Evolutionary conservation across 345 rosid genomes (phyloP).

Genomic region (Arabidopsis arenosa): DNA sequence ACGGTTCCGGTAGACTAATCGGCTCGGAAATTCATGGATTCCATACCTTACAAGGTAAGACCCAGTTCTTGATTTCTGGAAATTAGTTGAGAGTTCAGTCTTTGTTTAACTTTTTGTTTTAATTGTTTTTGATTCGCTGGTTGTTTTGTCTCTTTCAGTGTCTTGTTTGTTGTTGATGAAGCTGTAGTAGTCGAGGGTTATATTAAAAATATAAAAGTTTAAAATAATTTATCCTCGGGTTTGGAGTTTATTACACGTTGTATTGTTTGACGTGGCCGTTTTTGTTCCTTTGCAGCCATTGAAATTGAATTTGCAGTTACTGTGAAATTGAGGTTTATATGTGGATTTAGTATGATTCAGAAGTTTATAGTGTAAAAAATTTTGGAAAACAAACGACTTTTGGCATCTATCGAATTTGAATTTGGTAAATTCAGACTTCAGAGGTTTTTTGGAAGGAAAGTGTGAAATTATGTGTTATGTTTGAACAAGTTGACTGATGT

Average conservation of each 20-base stretch:
- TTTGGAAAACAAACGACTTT: not conserved
- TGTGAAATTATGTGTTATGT: not conserved
- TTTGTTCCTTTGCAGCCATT: constrained; percentile 15
- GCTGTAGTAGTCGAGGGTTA: not conserved
- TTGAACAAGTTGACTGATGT: constrained; percentile 1
- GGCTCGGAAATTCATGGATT: constrained; percentile 95
- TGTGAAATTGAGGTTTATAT: not conserved
- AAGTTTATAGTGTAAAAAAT: not conserved
- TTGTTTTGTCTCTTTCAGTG: constrained; percentile 6
- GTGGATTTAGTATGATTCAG: not conserved
- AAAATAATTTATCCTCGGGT: not conserved
- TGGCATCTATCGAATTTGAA: not conserved
- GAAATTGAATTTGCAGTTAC: constrained; percentile 16
- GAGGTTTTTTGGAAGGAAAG: not conserved
- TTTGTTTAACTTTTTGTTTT: not conserved
- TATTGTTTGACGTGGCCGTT: constrained; percentile 25
- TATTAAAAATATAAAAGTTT: not conserved
- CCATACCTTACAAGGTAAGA: constrained; percentile 65
- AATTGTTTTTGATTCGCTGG: constrained; percentile 7
- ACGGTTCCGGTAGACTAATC: constrained; percentile 51
- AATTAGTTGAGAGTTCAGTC: not conserved
- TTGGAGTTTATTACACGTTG: constrained; percentile 12
- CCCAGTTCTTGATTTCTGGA: not conserved
- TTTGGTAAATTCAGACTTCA: not conserved
- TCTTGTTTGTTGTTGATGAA: not conserved